These are phyloP conservation scores for Crithidia thermophila DNA, from an alignment of 208 protist species.

Conservation along the genomic window DNA sequence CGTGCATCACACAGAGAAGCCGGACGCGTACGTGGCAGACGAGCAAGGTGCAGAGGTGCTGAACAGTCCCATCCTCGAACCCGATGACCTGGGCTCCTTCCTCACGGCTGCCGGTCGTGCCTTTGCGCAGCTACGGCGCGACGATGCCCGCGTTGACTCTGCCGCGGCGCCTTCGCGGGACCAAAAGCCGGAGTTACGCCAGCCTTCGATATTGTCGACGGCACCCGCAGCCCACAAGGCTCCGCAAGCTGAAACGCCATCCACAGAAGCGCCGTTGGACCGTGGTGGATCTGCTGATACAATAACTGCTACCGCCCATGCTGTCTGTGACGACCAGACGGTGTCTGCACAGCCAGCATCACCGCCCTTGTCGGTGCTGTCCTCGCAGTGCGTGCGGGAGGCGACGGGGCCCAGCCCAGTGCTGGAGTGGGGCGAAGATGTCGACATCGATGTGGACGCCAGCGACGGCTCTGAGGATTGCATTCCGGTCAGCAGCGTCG, in stretches of 20 bases:
- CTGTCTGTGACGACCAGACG: not conserved
- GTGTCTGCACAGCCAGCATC: not conserved
- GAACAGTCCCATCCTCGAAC: not conserved
- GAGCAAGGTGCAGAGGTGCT: not conserved
- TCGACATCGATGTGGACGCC: constrained; percentile 16
- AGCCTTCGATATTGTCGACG: not conserved
- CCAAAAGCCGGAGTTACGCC: not conserved
- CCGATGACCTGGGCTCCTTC: constrained; percentile 22
- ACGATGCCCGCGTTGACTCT: not conserved
- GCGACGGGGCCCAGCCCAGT: not conserved
- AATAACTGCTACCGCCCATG: not conserved
- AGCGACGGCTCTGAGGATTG: not conserved
- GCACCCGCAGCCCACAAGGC: no score
- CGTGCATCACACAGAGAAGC: not conserved
- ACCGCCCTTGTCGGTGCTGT: not conserved
- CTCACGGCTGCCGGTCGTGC: constrained; percentile 15
- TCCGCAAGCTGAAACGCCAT: no score
- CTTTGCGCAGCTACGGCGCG: constrained; percentile 26
- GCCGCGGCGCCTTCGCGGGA: not conserved
- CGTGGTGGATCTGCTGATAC: not conserved
- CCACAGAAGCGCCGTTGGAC: no score
- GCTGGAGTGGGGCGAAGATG: constrained; percentile 11
- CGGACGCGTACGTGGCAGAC: not conserved
- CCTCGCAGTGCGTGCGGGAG: not conserved
- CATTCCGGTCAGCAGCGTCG: not conserved